Conservation (phyloP, 2,329 filamentous ascomycete species). For the Pseudogymnoascus sp. region DNA sequence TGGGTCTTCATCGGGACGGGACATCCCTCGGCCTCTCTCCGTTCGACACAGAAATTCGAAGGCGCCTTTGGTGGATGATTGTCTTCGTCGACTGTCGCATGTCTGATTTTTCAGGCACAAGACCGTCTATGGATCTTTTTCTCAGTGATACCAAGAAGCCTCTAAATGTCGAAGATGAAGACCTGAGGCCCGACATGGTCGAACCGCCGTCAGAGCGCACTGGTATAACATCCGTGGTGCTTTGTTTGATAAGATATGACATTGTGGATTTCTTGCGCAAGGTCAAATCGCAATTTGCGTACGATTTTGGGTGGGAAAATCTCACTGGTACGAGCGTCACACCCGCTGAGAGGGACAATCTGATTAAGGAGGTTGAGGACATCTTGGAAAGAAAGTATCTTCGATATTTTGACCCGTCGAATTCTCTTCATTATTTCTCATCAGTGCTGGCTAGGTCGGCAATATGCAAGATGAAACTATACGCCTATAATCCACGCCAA, state of each 20-base stretch:
- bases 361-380: conserved; percentile 30
- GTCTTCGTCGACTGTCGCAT: conserved; percentile 43
- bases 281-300: conserved; percentile 25
- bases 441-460: conserved; percentile 13
- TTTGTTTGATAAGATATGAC: conserved; percentile 30
- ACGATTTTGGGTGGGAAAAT: conserved; percentile 15
- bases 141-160: conserved; percentile 40
- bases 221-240: conserved; percentile 35
- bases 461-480: conserved; percentile 20
- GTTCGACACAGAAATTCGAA: conserved; percentile 44
- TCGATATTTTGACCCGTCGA: conserved; percentile 29
- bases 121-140: conserved; percentile 31
- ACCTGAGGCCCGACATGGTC: conserved; percentile 37
- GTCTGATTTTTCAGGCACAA: conserved; percentile 40
- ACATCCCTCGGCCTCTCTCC: conserved; percentile 40
- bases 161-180: conserved; percentile 45
- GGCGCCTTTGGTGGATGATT: conserved; percentile 53
- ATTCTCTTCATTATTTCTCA: conserved; percentile 17
- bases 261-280: conserved; percentile 33
- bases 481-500: conserved; percentile 18
- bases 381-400: conserved; percentile 30
- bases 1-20: conserved; percentile 31
- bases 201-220: conserved; percentile 37
- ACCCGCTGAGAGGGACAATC: conserved; percentile 15
- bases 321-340: conserved; percentile 12